phyloP scores from a whole-genome alignment of 768 basidiomycete species.

The Kwoniella mangroviensis region DNA sequence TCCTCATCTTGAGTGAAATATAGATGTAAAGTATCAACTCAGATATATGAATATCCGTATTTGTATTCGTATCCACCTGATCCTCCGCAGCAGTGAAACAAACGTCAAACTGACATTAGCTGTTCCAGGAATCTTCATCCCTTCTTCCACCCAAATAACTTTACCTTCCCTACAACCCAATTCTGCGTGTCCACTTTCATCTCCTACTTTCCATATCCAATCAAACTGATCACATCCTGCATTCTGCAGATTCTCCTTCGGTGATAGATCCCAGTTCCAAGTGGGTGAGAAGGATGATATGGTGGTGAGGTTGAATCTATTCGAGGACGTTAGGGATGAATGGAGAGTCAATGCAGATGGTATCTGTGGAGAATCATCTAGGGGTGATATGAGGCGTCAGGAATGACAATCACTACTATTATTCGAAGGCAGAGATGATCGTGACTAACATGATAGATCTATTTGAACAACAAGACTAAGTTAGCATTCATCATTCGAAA shows the following conservation, averaged over 20 bases:
- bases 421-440: background rate
- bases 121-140: background rate
- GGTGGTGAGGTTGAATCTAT: slow-evolving; percentile 9
- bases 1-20: too few relatives aligned
- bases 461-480: background rate
- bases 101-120: slow-evolving; percentile 10
- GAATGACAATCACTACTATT: background rate
- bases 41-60: too few relatives aligned
- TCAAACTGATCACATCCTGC: slow-evolving; percentile 18
- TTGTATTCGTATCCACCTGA: too few relatives aligned
- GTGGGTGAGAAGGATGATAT: slow-evolving; percentile 23
- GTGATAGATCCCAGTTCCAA: slow-evolving; percentile 9
- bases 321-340: background rate
- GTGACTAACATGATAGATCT: slow-evolving; percentile 27
- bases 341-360: slow-evolving; percentile 10
- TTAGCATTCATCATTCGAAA: background rate
- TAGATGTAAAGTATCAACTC: too few relatives aligned
- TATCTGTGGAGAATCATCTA: slow-evolving; percentile 13
- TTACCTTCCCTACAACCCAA: slow-evolving; percentile 15
- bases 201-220: slow-evolving; percentile 32
- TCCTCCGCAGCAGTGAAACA: too few relatives aligned
- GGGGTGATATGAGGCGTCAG: background rate
- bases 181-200: background rate
- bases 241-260: slow-evolving; percentile 6
- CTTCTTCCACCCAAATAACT: slow-evolving; percentile 15